Percentiles rank a stretch among this genome's conserved stretches.
Conservation (phyloP, 2,329 filamentous ascomycete species). For the Fusarium luffae region DNA sequence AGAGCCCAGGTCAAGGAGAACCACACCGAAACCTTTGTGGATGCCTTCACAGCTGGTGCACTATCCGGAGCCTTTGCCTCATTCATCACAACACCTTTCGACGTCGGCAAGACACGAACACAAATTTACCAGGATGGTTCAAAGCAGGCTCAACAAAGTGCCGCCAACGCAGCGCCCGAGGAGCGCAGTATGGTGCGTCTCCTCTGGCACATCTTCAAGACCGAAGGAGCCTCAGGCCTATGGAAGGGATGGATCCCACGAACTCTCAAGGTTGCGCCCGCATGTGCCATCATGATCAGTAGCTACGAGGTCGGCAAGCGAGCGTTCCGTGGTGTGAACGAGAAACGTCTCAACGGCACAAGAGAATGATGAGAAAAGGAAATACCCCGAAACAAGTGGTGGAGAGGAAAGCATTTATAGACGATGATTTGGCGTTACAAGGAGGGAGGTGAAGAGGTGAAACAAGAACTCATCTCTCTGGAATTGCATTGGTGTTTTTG, state of each 20-base stretch:
- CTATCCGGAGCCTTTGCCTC: slow-evolving; percentile 86
- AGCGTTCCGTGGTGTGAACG: slow-evolving; percentile 81
- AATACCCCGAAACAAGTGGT: slow-evolving; percentile 14
- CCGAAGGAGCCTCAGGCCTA: slow-evolving; percentile 82
- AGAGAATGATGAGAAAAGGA: slow-evolving; percentile 15
- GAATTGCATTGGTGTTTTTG: slow-evolving; percentile 9
- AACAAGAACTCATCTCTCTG: slow-evolving; percentile 32
- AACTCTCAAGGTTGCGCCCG: slow-evolving; percentile 93
- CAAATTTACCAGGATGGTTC: slow-evolving; percentile 77
- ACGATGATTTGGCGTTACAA: slow-evolving; percentile 39
- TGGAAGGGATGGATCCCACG: slow-evolving; percentile 94
- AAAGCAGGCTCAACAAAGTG: slow-evolving; percentile 20
- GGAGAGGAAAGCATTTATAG: slow-evolving; percentile 20
- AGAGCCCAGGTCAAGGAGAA: slow-evolving; percentile 74
- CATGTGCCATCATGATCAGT: slow-evolving; percentile 99
- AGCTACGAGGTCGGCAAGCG: slow-evolving; percentile 97
- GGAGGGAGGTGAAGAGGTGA: slow-evolving; percentile 8
- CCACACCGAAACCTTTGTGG: slow-evolving; percentile 80
- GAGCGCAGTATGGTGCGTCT: slow-evolving; percentile 82
- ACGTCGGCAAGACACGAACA: slow-evolving; percentile 95
- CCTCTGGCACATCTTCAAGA: slow-evolving; percentile 89
- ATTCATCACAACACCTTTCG: slow-evolving; percentile 91
- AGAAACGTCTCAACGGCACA: slow-evolving; percentile 47
- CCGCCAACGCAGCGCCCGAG: slow-evolving; percentile 68
- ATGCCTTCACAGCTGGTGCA: slow-evolving; percentile 90